Evolutionary conservation across 2,329 filamentous ascomycete genomes (phyloP), one percentile per base, ranked within the genome.

Genomic region (Paracorniculantispora psalliotae): DNA sequence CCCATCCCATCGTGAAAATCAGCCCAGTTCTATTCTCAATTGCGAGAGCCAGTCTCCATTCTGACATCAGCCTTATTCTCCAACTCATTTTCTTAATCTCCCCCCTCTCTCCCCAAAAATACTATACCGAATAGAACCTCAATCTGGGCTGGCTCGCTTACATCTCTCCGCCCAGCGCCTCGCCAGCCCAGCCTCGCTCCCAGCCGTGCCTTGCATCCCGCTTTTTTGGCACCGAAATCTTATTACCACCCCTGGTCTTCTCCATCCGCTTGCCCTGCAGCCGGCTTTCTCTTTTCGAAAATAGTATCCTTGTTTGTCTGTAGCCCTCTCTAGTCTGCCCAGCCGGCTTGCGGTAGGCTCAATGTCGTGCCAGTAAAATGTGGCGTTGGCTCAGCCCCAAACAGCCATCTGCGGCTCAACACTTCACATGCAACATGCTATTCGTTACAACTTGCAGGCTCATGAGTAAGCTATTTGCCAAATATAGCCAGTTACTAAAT

Each of bases 311-410:
- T 6, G 21, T 15, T 46, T 21, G 6, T 23, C 17, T 12, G 17
- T 23, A n/a, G 30, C 19, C 28, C 30, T 28, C n/a, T 17, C 46
- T 49, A 7, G n/a, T 49, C 10, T 19, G 26, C 48, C 30, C 6
- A 17, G 30, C 13, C 12, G 21, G n/a, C 17, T 30, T 13, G 21
- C 12, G 2, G 10, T 35, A 28, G 50, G 21, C 50, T n/a, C 6
- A 21, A 26, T 33, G 37, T 43, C 17, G 12, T 53, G 25, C 10
- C 19, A 25, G 17, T 52, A n/a, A 5, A 43, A 17, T 30, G 52
- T 54, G 51, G 51, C 39, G 51, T 13, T n/a, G n/a, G 39, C 52
- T 55, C 41, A 39, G 51, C 51, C 51, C 4, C 48, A 25, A 51
- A 37, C n/a, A n/a, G n/a, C n/a, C n/a, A n/a, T n/a, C 17, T 4